These are phyloP conservation scores for Dactylellina drechsleri DNA, from an alignment of 2,329 filamentous ascomycete species.

Conservation along the genomic window DNA sequence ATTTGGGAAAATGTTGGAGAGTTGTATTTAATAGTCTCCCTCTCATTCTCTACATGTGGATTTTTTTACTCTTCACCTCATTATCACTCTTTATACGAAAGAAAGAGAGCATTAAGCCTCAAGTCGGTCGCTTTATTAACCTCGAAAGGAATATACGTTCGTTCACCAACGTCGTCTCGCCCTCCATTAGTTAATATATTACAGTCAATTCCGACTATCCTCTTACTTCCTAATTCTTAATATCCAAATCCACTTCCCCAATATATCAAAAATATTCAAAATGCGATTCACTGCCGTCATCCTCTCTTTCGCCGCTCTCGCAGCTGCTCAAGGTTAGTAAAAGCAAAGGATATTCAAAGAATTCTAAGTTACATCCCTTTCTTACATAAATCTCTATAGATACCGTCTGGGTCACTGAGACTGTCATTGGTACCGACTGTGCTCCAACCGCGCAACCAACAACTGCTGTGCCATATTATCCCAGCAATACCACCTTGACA, in stretches of 20 bases:
- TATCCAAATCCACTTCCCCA: background rate
- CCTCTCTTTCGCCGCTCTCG: conserved; percentile 36
- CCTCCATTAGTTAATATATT: background rate
- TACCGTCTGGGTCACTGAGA: conserved; percentile 53
- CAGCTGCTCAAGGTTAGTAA: conserved; percentile 43
- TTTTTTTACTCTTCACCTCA: conserved; percentile 38
- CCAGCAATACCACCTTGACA: conserved; percentile 32
- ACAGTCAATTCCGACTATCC: background rate
- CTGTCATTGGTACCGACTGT: conserved; percentile 48
- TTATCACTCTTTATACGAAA: conserved; percentile 44
- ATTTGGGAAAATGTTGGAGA: conserved; percentile 7
- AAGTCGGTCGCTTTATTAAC: conserved; percentile 43
- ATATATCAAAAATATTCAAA: conserved; percentile 28
- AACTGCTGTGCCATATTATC: conserved; percentile 12
- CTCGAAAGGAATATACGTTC: conserved; percentile 26
- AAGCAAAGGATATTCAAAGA: background rate
- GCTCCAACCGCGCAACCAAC: conserved; percentile 31
- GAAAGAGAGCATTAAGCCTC: conserved; percentile 43
- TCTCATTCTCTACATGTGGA: conserved; percentile 10
- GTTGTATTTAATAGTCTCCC: conserved; percentile 46
- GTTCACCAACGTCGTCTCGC: conserved; percentile 20
- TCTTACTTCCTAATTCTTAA: conserved; percentile 7
- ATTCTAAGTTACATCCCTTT: background rate
- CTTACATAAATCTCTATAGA: conserved; percentile 19
- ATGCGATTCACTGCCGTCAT: conserved; percentile 47